Evolutionary conservation across 164 flowering plant genomes (phyloP), one percentile per base, ranked within the genome.

Genomic region (Aristolochia contorta): DNA sequence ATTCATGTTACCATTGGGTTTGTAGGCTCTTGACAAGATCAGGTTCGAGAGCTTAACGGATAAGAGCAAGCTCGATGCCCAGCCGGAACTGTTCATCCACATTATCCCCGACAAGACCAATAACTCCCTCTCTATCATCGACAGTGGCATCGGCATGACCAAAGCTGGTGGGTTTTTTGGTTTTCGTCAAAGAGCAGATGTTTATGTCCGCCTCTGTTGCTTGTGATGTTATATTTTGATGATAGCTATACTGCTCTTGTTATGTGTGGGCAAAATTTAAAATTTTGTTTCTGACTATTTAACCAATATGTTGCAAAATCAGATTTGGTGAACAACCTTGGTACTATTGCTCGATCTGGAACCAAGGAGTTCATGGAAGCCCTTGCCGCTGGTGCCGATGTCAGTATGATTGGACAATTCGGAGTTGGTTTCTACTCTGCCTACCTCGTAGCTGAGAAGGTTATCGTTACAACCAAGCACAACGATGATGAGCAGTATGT

Each of bases 321-420:
- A 78, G 86, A 82, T 52, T 60, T 79, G 82, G 86, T 82, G 69
- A 79, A 82, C 69, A 79, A 82, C 52, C 62, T 79, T 69, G 87
- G 87, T 12, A 82, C 84, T 18, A 81, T 81, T 63, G 85, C 85
- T 6, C 77, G 80, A 70, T 81, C 85, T 1, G 85, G 85, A 3
- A 79, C 85, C 10, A 81, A 79, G 72, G 83, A 81, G 57, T 81
- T 81, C 63, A 81, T 81, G 85, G 83, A 81, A 60, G 85, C 85
- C 15, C 49, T 81, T 61, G 71, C 66, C 50, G 82, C 81, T 16
- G 80, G 83, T 2, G 80, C 85, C 9, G 83, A 81, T 68, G 80
- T 81, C n/a, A 81, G 85, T 70, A 81, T 81, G 85, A 81, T 81
- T 41, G 84, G 82, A 6, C 80, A 80, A 18, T 78, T 78, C 16